Evolutionary conservation across 129 eudicot genomes (phyloP).

Genomic region (Flaveria brownii): DNA sequence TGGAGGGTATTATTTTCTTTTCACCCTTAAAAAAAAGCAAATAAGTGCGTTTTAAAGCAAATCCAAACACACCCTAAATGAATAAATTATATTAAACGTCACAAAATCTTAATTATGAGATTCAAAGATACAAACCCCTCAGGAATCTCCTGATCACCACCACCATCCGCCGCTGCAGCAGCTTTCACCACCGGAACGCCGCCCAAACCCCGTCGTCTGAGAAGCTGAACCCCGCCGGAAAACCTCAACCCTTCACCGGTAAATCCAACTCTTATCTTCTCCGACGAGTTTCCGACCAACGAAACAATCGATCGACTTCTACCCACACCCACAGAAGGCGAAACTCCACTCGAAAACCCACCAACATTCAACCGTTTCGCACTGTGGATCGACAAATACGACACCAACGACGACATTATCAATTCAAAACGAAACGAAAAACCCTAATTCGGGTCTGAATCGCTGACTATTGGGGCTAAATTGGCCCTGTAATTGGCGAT

Average conservation of each 20-base stretch:
- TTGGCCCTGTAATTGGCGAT: not conserved
- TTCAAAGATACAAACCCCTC: slow-evolving; percentile 46
- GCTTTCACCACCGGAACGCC: slow-evolving; percentile 43
- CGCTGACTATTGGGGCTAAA: not conserved
- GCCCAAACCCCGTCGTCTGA: slow-evolving; percentile 37
- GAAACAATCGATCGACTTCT: slow-evolving; percentile 34
- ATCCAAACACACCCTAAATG: too few relatives aligned
- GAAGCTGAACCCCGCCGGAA: slow-evolving; percentile 40
- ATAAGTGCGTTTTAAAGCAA: too few relatives aligned
- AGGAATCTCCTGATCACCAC: slow-evolving; percentile 42
- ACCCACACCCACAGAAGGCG: slow-evolving; percentile 33
- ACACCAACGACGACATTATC: slow-evolving; percentile 34
- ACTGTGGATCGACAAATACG: slow-evolving; percentile 29
- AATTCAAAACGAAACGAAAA: not conserved
- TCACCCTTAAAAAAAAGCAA: too few relatives aligned
- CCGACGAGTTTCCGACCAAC: slow-evolving; percentile 27
- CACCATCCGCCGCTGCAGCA: slow-evolving; percentile 63
- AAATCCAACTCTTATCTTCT: slow-evolving; percentile 29
- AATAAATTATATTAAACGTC: too few relatives aligned
- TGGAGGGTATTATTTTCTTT: too few relatives aligned
- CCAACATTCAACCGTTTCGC: slow-evolving; percentile 28
- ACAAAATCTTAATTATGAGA: too few relatives aligned
- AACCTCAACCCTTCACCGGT: slow-evolving; percentile 41
- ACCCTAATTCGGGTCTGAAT: not conserved
- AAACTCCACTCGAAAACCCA: slow-evolving; percentile 23